Conservation (phyloP, 106 monocot genomes). For the Vanilla planifolia region DNA sequence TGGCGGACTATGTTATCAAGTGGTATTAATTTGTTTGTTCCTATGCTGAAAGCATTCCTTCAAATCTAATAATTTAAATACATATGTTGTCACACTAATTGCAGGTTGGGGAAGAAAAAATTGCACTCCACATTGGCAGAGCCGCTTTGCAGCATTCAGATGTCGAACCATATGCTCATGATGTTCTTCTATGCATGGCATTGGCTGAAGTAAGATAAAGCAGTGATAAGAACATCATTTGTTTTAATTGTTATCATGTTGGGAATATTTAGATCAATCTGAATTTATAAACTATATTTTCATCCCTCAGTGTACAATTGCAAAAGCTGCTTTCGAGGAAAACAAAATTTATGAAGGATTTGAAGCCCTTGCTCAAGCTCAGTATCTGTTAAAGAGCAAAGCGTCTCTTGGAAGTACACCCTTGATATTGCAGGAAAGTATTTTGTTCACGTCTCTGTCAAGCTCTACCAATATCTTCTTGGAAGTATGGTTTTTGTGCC, state of each 20-base stretch:
- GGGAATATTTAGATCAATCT: not conserved
- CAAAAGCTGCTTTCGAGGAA: slow-evolving; percentile 81
- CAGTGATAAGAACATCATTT: slow-evolving; percentile 1
- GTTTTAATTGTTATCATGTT: not conserved
- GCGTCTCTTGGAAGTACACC: slow-evolving; percentile 61
- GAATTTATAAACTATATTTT: not conserved
- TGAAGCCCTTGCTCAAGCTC: slow-evolving; percentile 96
- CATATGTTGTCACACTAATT: slow-evolving; percentile 4
- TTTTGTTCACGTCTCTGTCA: not conserved
- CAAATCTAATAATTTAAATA: not conserved
- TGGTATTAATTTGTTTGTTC: no score
- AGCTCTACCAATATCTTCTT: not conserved
- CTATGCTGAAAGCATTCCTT: no score
- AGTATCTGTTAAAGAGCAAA: slow-evolving; percentile 75
- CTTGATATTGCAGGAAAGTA: slow-evolving; percentile 65
- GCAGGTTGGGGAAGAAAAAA: slow-evolving; percentile 89
- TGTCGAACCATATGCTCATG: slow-evolving; percentile 78
- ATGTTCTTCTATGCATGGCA: slow-evolving; percentile 89
- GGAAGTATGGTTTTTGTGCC: slow-evolving; percentile 5
- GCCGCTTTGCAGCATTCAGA: slow-evolving; percentile 51
- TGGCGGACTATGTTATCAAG: no score
- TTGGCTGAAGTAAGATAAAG: slow-evolving; percentile 78
- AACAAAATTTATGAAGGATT: slow-evolving; percentile 86
- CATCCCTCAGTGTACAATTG: slow-evolving; percentile 75
- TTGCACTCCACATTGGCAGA: slow-evolving; percentile 75